Evolutionary conservation across 2,329 filamentous ascomycete genomes (phyloP).

Genomic region (Fusarium sp.): DNA sequence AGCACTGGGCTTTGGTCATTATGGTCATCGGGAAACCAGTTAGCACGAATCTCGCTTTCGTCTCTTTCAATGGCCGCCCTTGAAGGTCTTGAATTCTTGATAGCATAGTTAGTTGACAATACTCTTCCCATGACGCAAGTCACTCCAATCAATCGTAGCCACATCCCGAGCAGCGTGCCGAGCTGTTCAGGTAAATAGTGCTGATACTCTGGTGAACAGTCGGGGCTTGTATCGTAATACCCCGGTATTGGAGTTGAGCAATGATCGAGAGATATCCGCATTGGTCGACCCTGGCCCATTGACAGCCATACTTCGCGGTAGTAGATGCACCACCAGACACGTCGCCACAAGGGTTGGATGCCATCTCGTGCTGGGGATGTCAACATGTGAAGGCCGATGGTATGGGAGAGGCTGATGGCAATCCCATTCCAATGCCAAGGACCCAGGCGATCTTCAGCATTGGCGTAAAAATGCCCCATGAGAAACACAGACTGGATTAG

Average conservation of each 20-base stretch:
- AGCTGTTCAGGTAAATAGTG: not conserved
- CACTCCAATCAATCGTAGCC: not conserved
- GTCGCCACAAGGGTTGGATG: slow-evolving; percentile 16
- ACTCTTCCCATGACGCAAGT: not conserved
- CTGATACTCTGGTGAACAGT: not conserved
- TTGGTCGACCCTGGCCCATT: slow-evolving; percentile 29
- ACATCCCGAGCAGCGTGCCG: not conserved
- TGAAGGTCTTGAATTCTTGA: not conserved
- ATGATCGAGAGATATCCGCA: slow-evolving; percentile 29
- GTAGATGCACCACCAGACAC: slow-evolving; percentile 37
- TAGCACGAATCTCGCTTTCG: not conserved
- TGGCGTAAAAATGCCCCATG: not conserved
- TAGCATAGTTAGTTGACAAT: not conserved
- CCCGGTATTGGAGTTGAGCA: not conserved
- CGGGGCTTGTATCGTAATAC: not conserved
- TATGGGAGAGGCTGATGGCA: not conserved
- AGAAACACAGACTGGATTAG: slow-evolving; percentile 6
- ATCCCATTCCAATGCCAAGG: not conserved
- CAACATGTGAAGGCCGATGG: slow-evolving; percentile 5
- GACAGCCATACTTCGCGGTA: slow-evolving; percentile 33
- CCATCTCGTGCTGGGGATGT: not conserved
- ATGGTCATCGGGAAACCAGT: not conserved
- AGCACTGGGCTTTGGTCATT: not conserved
- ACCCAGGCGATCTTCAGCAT: not conserved
- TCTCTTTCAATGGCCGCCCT: not conserved